Percentiles rank a stretch among this genome's conserved stretches.
Conservation (phyloP, 2,329 filamentous ascomycete species). For the Ophiostoma australiae region DNA sequence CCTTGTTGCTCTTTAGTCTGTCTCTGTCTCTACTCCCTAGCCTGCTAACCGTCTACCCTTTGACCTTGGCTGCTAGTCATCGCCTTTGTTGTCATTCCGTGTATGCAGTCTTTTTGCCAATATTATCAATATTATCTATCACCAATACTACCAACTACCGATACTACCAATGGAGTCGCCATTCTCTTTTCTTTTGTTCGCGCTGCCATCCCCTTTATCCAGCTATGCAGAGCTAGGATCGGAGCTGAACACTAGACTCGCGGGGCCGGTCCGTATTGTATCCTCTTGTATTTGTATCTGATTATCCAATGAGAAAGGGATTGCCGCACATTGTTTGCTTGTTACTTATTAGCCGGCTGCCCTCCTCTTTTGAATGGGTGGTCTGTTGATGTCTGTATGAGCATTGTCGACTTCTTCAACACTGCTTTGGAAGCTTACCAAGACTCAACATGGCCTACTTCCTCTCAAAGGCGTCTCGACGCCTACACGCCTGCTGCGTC, state of each 20-base stretch:
- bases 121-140: not conserved
- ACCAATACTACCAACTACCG: not conserved
- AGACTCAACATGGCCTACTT: not conserved
- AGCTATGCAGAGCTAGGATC: conserved; percentile 1
- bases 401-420: not conserved
- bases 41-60: not conserved
- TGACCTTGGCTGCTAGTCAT: not conserved
- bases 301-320: not conserved
- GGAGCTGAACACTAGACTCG: conserved; percentile 6
- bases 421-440: not conserved
- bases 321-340: too few species aligned
- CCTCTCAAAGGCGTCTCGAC: conserved; percentile 37
- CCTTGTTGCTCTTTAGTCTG: too few species aligned
- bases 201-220: not conserved
- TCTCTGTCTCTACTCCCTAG: not conserved
- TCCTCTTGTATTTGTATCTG: not conserved
- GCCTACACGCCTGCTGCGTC: conserved; percentile 45
- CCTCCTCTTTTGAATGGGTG: not conserved
- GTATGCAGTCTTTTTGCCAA: not conserved
- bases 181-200: not conserved
- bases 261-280: not conserved
- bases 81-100: not conserved
- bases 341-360: not conserved
- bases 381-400: too few species aligned
- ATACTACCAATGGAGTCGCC: not conserved